Base-by-base conservation (phyloP, 306 rosid genomes). In the Ammopiptanthus mongolicus region DNA sequence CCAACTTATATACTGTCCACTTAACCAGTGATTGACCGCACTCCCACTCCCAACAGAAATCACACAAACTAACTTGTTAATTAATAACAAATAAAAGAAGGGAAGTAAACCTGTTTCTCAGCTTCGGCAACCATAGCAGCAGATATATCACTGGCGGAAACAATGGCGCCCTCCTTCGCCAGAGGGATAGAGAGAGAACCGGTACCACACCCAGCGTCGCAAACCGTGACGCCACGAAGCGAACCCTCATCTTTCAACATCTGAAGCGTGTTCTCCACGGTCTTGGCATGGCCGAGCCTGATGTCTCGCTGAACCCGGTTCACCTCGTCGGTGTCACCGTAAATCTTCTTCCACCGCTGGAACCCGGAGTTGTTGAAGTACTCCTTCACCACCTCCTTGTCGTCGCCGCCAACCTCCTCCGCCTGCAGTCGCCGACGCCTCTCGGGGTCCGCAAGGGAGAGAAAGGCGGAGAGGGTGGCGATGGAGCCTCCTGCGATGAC, bases 131-230 rank as follows among this genome's bases (percentile, higher is more conserved):
- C 96, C 99, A 95, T 95, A 12, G 97, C 90, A 5, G 97, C 92
- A 8, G 97, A 95, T 56, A 95, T 92, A 60, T 95, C 97, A 28
- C 83, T 84, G 10, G 99, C 91, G 13, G 51, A 73, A 1, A 95
- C 97, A 52, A 84, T 5, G 9, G 96, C 97, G 1, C 97, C 97
- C 39, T 84, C 96, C 66, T 88, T 92, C 0, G 99, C 97, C 1
- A 95, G 89, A 4, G 99, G 99, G 79, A 95, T 88, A 0, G 97
- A 80, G 13, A 91, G 82, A 11, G 90, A 86, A n/a, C 98, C 98
- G 8, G 98, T 95, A 4, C 99, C 99, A n/a, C 98, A 95, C 0
- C 97, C 97, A 0, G 97, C 97, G 58, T 95, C 99, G 8, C 96
- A 95, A 17, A 95, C 81, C 6, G 97, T 84, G 5, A 90, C 87